A percentile compares a stretch with the other conserved stretches of the same genome.
Evolutionary conservation across 164 flowering plant genomes (phyloP).

Genomic region (Tetrastigma voinierianum): DNA sequence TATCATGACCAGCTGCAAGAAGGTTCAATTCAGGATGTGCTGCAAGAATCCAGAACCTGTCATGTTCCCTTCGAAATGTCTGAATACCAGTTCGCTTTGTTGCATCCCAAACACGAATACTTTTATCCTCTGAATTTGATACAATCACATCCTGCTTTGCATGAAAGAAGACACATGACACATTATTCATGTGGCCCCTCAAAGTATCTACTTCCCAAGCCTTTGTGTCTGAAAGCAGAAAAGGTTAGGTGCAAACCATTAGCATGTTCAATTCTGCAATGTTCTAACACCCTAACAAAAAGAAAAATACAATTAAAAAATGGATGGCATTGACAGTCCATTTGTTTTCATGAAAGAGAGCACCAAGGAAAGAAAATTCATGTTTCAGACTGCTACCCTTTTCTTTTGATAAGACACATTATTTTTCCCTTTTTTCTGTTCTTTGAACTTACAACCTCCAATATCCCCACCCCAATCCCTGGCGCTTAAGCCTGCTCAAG

Average conservation of each 20-base stretch:
- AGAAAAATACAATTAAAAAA: background rate
- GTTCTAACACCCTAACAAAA: constrained; percentile 8
- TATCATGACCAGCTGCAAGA: constrained; percentile 93
- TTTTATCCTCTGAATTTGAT: constrained; percentile 71
- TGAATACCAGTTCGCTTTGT: constrained; percentile 82
- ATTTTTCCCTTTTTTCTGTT: too few species aligned
- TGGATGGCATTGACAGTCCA: background rate
- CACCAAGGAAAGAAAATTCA: background rate
- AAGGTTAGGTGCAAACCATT: constrained; percentile 1
- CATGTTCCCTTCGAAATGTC: constrained; percentile 83
- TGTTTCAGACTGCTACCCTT: background rate
- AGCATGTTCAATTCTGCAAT: background rate
- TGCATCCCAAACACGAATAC: constrained; percentile 67
- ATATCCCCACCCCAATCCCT: too few species aligned
- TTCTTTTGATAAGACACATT: too few species aligned
- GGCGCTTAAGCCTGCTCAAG: background rate
- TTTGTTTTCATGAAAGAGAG: background rate
- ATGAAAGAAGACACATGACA: constrained; percentile 88
- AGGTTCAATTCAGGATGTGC: constrained; percentile 61
- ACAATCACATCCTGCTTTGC: constrained; percentile 42
- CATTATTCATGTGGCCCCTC: constrained; percentile 83
- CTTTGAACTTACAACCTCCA: too few species aligned
- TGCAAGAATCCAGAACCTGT: constrained; percentile 61
- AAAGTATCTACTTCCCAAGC: constrained; percentile 86
- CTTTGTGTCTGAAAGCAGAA: constrained; percentile 69